Base-by-base conservation (phyloP, 257 asterid species). In the Jacaranda mimosifolia region DNA sequence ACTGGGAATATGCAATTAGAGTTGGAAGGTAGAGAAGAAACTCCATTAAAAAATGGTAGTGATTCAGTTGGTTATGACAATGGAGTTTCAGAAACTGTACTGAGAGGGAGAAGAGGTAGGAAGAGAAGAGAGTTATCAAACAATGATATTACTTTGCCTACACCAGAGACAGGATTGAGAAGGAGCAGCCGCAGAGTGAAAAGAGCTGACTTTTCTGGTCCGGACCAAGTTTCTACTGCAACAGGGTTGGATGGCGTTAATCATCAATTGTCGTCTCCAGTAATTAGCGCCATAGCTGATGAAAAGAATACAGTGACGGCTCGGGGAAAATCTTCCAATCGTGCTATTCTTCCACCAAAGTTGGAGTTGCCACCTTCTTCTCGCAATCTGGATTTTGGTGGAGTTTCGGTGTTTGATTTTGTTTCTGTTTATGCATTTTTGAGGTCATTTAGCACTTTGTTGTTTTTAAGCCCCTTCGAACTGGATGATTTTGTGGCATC, bases 381-480 rank as follows among this genome's bases (percentile, higher is more conserved):
- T 21, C 73, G 88, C 75, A 64, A 76, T 79, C 78, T 92, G 82
- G 84, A 91, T 84, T 80, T 90, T 42, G 39, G 77, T 73, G 97
- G 89, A 81, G 88, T 90, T 82, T 83, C 97, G 46, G 83, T 80
- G 77, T 86, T 86, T 78, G 93, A 93, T 83, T 64, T 90, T 55
- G 88, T 93, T 82, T 90, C 94, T 75, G 86, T 96, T 72, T 96
- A 93, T 82, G 81, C 96, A 45, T 93, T 96, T 85, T 87, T 96
- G 92, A 91, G 99, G 85, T 93, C 99, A 68, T 96, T 96, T 82
- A 93, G 99, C 77, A 86, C 91, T 69, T 78, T 85, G 79, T 80
- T 96, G 79, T 92, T 91, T 81, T 75, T 91, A 83, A 93, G 99
- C 84, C 99, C 99, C 84, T 93, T 96, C 58, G 88, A 86, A 80